Base-by-base conservation (phyloP, 257 asterid species). In the Rehmannia glutinosa region DNA sequence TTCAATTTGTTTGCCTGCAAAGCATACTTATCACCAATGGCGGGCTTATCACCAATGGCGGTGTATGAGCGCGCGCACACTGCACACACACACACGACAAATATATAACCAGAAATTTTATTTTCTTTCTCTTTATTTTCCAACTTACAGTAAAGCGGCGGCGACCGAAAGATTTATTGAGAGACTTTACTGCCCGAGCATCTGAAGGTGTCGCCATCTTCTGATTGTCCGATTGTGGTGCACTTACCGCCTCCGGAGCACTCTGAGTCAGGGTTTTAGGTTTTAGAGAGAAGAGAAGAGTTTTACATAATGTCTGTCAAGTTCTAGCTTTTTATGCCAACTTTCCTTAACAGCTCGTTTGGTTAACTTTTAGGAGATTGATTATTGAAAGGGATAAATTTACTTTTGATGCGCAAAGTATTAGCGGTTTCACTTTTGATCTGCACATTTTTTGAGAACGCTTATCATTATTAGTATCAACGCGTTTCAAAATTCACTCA, bases 101-200 rank as follows among this genome's bases (percentile, higher is more conserved):
- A 16, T 10, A 39, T 6, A 60, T 24, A 53, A 66, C 33, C 5
- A 38, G 13, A 13, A 23, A 39, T 15, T 20, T 4, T 49, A 4
- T 5, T 13, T 45, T 45, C 1, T 46, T 46, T 38, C 10, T 9
- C 5, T 16, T 25, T 12, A 3, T 16, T 47, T 25, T 19, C 8
- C 13, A 13, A 66, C 94, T 81, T 85, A 92, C 98, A 13, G 75
- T 82, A 74, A 92, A 92, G 27, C 94, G 96, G 64, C 84, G 87
- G 66, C 90, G 77, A 27, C 95, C 92, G 5, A 82, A 9, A 33
- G 81, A 77, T 39, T 66, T 80, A 64, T 90, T 90, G 66, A 88
- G 94, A 27, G 95, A 87, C 80, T 93, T 90, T 10, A 90, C 95
- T 1, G 86, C 91, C 46, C 70, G 77, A 55, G 91, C 90, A 1